phyloP scores from a whole-genome alignment of 2,329 filamentous ascomycete genomes.

The Colletotrichum sojae region DNA sequence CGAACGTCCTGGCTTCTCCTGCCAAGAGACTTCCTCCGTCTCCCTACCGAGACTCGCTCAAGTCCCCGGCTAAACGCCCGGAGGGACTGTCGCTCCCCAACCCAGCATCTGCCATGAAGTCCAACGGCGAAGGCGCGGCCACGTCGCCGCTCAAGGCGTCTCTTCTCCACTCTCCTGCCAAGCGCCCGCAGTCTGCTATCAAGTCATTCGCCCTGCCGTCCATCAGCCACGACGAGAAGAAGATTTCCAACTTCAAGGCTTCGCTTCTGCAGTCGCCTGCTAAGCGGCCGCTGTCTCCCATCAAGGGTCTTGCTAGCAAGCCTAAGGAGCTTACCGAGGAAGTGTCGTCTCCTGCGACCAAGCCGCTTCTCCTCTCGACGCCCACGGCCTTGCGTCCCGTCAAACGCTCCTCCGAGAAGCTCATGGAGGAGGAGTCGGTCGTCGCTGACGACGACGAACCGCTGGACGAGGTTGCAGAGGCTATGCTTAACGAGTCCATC shows the following conservation, averaged over 20 bases:
- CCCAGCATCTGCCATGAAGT: slow-evolving; percentile 51
- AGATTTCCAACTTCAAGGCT: slow-evolving; percentile 59
- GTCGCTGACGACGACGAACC: slow-evolving; percentile 41
- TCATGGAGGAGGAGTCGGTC: slow-evolving; percentile 52
- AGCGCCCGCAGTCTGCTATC: slow-evolving; percentile 62
- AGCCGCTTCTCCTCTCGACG: slow-evolving; percentile 53
- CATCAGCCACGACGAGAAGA: slow-evolving; percentile 47
- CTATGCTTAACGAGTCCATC: slow-evolving; percentile 46
- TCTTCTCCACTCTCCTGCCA: slow-evolving; percentile 65
- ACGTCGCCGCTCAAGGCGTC: slow-evolving; percentile 55
- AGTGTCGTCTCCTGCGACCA: slow-evolving; percentile 51
- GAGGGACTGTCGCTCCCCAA: slow-evolving; percentile 57
- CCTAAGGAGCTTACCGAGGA: slow-evolving; percentile 41
- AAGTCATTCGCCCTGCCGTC: slow-evolving; percentile 53
- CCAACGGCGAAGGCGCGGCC: slow-evolving; percentile 26
- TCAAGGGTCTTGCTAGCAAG: slow-evolving; percentile 53
- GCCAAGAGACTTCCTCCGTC: slow-evolving; percentile 68
- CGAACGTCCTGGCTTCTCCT: slow-evolving; percentile 65
- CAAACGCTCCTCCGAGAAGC: slow-evolving; percentile 53
- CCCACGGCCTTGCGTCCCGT: slow-evolving; percentile 44
- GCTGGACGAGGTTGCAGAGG: slow-evolving; percentile 44
- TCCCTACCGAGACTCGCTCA: slow-evolving; percentile 68
- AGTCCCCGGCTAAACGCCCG: slow-evolving; percentile 67
- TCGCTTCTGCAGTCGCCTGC: slow-evolving; percentile 68
- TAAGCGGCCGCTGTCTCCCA: slow-evolving; percentile 62